These are phyloP conservation scores for Xylaria castorea DNA, from an alignment of 495 filamentous ascomycete species.

Conservation along the genomic window DNA sequence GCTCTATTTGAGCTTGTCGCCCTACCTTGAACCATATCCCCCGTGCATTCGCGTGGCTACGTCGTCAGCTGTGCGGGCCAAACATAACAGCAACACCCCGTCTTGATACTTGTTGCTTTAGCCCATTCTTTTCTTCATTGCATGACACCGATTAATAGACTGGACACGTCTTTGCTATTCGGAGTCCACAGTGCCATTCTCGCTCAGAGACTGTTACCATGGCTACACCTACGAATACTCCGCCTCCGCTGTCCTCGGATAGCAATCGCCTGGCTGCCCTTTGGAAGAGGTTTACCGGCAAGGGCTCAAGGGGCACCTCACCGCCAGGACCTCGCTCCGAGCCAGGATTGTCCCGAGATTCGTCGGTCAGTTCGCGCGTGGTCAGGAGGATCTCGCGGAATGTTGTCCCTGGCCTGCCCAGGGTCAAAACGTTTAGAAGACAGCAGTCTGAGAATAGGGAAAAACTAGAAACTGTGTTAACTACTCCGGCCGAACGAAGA, in stretches of 20 bases:
- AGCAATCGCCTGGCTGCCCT: slow-evolving; percentile 37
- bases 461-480: slow-evolving; percentile 67
- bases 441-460: slow-evolving; percentile 81
- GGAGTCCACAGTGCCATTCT: slow-evolving; percentile 17
- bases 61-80: slow-evolving; percentile 5
- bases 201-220: slow-evolving; percentile 16
- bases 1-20: slow-evolving; percentile 18
- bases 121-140: slow-evolving; percentile 17
- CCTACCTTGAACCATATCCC: neutral
- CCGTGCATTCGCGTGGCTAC: slow-evolving; percentile 15
- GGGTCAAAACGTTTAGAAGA: slow-evolving; percentile 76
- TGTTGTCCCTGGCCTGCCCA: slow-evolving; percentile 80
- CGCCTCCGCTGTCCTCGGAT: slow-evolving; percentile 32
- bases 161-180: slow-evolving; percentile 10
- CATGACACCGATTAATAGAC: slow-evolving; percentile 18
- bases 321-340: slow-evolving; percentile 33
- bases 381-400: slow-evolving; percentile 67
- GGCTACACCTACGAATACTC: slow-evolving; percentile 16
- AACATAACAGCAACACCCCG: slow-evolving; percentile 15
- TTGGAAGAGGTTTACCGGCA: slow-evolving; percentile 45
- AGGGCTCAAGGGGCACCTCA: slow-evolving; percentile 32
- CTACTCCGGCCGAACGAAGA: slow-evolving; percentile 69
- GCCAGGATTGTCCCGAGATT: slow-evolving; percentile 37
- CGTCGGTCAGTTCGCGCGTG: slow-evolving; percentile 48
- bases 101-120: slow-evolving; percentile 20